Evolutionary conservation across 1,284 basidiomycete genomes (phyloP).

Genomic region (Tylopilus orsonianus): DNA sequence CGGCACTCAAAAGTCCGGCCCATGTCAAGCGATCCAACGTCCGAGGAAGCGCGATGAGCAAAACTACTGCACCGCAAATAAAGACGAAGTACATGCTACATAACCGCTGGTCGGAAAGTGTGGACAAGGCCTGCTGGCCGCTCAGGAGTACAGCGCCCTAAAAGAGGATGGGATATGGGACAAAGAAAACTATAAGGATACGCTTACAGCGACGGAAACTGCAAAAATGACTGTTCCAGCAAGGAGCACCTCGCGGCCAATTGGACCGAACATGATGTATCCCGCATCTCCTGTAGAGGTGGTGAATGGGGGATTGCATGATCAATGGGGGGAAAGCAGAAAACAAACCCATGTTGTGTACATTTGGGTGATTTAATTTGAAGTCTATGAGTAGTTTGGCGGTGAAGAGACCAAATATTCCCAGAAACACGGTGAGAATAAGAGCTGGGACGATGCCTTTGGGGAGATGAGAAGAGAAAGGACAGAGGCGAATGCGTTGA

Average conservation of each 20-base stretch:
- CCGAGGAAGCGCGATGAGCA: slow-evolving; percentile 43
- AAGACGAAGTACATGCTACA: slow-evolving; percentile 8
- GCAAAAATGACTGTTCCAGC: slow-evolving; percentile 53
- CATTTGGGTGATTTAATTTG: slow-evolving; percentile 55
- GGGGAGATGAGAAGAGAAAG: not conserved
- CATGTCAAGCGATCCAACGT: slow-evolving; percentile 47
- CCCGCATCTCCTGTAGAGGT: slow-evolving; percentile 48
- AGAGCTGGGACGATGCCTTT: slow-evolving; percentile 6
- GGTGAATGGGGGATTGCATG: not conserved
- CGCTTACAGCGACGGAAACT: slow-evolving; percentile 43
- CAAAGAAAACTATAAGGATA: not conserved
- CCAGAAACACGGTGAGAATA: slow-evolving; percentile 53
- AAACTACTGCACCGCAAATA: slow-evolving; percentile 6
- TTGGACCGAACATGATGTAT: slow-evolving; percentile 48
- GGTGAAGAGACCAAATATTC: slow-evolving; percentile 52
- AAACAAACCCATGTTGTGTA: slow-evolving; percentile 51
- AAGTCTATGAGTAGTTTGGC: slow-evolving; percentile 56
- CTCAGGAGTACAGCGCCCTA: slow-evolving; percentile 25
- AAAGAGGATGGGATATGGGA: not conserved
- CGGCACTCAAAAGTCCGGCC: slow-evolving; percentile 45
- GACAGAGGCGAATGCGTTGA: not conserved
- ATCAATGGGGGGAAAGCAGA: not conserved
- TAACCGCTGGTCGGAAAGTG: slow-evolving; percentile 38
- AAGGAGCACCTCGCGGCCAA: slow-evolving; percentile 48
- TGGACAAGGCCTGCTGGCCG: slow-evolving; percentile 47